Base-by-base conservation (phyloP, 164 flowering plant genomes). In the Amborella trichopoda region DNA sequence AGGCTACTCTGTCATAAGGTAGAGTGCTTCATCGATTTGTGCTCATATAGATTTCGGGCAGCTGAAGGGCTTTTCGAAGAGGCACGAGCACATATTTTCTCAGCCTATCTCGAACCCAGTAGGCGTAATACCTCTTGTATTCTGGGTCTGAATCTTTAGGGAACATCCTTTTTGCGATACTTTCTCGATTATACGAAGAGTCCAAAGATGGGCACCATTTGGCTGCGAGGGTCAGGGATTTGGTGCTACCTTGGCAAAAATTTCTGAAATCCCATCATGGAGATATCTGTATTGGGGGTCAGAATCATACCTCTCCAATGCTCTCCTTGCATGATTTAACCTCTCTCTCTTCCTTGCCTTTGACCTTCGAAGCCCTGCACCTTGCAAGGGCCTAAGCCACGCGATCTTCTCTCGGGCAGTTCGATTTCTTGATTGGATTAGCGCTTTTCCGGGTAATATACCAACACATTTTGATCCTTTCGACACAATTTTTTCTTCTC, bases 41-140 rank as follows among this genome's bases (percentile, higher is more conserved):
- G 23, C 67, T 40, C 64, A 73, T 76, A n/a, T n/a, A 70, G 0
- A 70, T 52, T 59, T 76, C 76, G 0, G 76, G 82, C 40, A 76
- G 40, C 22, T 73, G 48, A 3, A 75, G 56, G 2, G 33, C 46
- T 43, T 22, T n/a, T 8, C 62, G 61, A 0, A 68, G 54, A 5
- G 78, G 80, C 2, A 72, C 71, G 0, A 75, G 70, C 11, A 60
- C 60, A 34, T 75, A 42, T 33, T 64, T 69, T 49, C 70, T 37
- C 26, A 76, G 56, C 18, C 73, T 61, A 28, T 76, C 78, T 17
- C 78, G 53, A 1, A 71, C 63, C 28, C 70, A 53, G 52, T 64
- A 69, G 1, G 60, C 59, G 21, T 71, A 75, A 23, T 75, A 72
- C 17, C 56, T 53, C 23, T 72, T 77, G 23, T 73, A 73, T 30